Evolutionary conservation across 805 yeast genomes (phyloP), one percentile per base, ranked within the genome.

Genomic region (Phaffomyces thermotolerans): DNA sequence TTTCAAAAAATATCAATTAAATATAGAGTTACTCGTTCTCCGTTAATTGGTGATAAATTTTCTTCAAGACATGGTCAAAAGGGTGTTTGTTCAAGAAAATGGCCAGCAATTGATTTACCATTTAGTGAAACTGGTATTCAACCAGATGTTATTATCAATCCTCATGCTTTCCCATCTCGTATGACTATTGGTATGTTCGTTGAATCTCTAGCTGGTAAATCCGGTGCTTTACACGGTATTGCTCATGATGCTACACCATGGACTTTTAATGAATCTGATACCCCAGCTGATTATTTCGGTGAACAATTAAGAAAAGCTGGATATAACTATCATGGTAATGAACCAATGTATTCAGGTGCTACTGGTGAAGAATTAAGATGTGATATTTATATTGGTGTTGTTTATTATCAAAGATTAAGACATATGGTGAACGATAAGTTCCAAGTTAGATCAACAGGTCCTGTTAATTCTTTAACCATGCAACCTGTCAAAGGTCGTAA

Each of bases 161-260:
- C 99, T 4, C 99, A 91, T 65, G 99, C 98, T 53, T 93, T 91
- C 91, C 99, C 99, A 56, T 91, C 98, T 39, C 93, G 99, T 73
- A 93, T 93, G 99, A 93, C 99, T 12, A 91, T 93, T 66, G 99
- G 99, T 72, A 93, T 93, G 98, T 93, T 93, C 68, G 97, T 93
- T 39, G 99, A 93, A 68, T 84, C 95, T 42, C 68, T 93, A 45
- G 98, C 99, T n/a, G 99, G 99, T 60, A 93, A 93, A 66, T 93
- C 98, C 6, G 99, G 99, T 64, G 96, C 96, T 7, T 69, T 93
- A 57, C 99, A 93, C 55, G 99, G 99, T 59, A 82, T 90, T 61
- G 95, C 98, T 1, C 98, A 91, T 59, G 98, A 93, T 60, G 79
- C 95, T 36, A 91, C 99, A 0, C 99, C 99, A 38, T 93, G 96